Conservation (phyloP, 2,329 filamentous ascomycete species). For the Colletotrichum sublineola region DNA sequence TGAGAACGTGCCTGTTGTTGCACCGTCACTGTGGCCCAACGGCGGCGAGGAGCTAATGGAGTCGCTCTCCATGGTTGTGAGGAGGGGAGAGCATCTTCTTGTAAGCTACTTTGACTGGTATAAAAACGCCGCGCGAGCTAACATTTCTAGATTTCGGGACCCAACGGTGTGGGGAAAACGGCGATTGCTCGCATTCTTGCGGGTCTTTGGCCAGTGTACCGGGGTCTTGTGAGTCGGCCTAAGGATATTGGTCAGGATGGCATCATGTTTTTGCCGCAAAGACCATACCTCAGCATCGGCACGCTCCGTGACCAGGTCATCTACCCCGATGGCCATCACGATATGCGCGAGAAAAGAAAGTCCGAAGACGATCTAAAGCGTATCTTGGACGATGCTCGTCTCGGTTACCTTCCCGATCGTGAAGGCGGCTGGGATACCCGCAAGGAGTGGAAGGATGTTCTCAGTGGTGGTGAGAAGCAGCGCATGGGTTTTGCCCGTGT, state of each 20-base stretch:
- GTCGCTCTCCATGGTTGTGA: conserved; percentile 88
- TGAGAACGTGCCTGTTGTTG: conserved; percentile 93
- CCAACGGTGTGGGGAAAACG: conserved; percentile 94
- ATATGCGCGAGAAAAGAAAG: conserved; percentile 87
- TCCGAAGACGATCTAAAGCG: conserved; percentile 82
- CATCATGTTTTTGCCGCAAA: conserved; percentile 98
- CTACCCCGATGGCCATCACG: conserved; percentile 93
- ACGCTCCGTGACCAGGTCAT: conserved; percentile 97
- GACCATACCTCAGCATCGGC: conserved; percentile 91
- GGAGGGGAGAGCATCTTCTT: conserved; percentile 90
- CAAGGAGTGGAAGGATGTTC: conserved; percentile 98
- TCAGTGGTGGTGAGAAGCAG: conserved; percentile 98
- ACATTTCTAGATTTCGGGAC: conserved; percentile 78
- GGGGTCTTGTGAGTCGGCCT: conserved; percentile 89
- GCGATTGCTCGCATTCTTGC: conserved; percentile 89
- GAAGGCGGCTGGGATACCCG: conserved; percentile 97
- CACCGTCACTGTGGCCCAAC: conserved; percentile 87
- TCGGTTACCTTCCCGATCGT: conserved; percentile 90
- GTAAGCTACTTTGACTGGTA: conserved; percentile 51
- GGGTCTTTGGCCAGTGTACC: conserved; percentile 95
- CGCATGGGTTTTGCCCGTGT: conserved; percentile 91
- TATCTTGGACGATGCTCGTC: conserved; percentile 83
- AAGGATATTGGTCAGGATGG: conserved; percentile 85
- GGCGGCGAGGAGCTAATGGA: conserved; percentile 94
- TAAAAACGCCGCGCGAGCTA: conserved; percentile 24